Conservation (phyloP, 2,329 filamentous ascomycete species). For the Fusarium sulawesiense region DNA sequence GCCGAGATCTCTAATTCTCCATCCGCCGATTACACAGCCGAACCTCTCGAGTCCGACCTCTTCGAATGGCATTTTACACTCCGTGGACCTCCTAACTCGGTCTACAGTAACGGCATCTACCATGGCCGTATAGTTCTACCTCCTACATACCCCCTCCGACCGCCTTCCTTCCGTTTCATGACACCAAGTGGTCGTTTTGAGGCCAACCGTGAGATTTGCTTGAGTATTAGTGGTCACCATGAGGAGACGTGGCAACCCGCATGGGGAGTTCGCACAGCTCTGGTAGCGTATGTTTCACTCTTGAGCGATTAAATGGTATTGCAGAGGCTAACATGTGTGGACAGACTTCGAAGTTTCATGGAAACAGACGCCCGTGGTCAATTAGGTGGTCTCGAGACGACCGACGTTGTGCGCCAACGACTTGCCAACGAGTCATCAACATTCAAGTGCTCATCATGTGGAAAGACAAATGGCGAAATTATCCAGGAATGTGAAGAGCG, state of each 20-base stretch:
- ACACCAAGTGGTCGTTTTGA: constrained; percentile 95
- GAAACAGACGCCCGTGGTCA: constrained; percentile 89
- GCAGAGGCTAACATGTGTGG: constrained; percentile 3
- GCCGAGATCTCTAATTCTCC: constrained; percentile 83
- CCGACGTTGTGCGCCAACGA: constrained; percentile 71
- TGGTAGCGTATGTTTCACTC: constrained; percentile 66
- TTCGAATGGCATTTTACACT: constrained; percentile 99
- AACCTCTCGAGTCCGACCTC: constrained; percentile 87
- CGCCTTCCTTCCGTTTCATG: constrained; percentile 94
- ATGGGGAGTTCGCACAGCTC: constrained; percentile 92
- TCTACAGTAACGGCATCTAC: constrained; percentile 86
- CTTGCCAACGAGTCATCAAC: constrained; percentile 74
- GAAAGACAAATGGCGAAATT: constrained; percentile 77
- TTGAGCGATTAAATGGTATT: accelerated
- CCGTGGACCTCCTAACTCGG: constrained; percentile 84
- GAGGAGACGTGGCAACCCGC: constrained; percentile 99
- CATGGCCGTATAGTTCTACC: constrained; percentile 95
- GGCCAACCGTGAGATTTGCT: constrained; percentile 95
- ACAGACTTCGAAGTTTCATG: constrained; percentile 85
- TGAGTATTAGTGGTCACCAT: constrained; percentile 93
- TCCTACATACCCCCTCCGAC: constrained; percentile 88
- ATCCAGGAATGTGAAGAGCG: constrained; percentile 75
- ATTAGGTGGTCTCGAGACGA: constrained; percentile 87
- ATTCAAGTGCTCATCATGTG: constrained; percentile 79
- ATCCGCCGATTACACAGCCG: constrained; percentile 85